Base-by-base conservation (phyloP, 768 basidiomycete genomes). In the Phlebiopsis flavidoalba region DNA sequence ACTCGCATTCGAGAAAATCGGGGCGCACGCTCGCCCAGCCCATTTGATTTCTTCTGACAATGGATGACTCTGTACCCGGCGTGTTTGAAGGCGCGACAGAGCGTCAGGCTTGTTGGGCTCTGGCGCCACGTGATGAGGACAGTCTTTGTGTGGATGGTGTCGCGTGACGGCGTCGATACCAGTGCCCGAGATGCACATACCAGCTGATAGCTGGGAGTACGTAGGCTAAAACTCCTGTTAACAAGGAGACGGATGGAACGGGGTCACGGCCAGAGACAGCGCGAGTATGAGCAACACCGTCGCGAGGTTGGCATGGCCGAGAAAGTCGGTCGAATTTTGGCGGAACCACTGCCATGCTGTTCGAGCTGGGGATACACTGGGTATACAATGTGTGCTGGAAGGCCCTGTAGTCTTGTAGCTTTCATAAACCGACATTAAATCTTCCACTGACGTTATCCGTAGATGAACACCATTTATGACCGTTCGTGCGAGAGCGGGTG, bases 1-100 rank as follows among this genome's bases (percentile, higher is more conserved):
- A 57, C 62, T 8, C n/a, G 53, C 62, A n/a, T n/a, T 31, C 58
- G 58, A 7, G 62, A 63, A 31, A 63, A 63, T 12, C 62, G 62
- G n/a, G 4, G 62, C 52, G 35, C 53, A 56, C 11, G 62, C n/a
- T 55, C 26, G 56, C 40, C 37, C n/a, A 7, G 21, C 62, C 62
- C 62, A 63, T 19, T 63, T 53, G 8, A 12, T 33, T 49, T 63
- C 62, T 36, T 63, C 62, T 14, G 62, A n/a, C 62, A 8, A 57
- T n/a, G 48, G 35, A 63, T 53, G 47, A 63, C 62, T 43, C 58
- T 36, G 21, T 56, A 53, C 10, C 62, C 62, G 6, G 51, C 53
- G n/a, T 57, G 59, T 45, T 63, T 63, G 62, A 63, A 60, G 12
- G 62, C 62, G 3, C 62, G 52, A 19, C 54, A 22, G 24, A 63